Conservation (phyloP, 208 protist species). For the Wallacemonas sp. region DNA sequence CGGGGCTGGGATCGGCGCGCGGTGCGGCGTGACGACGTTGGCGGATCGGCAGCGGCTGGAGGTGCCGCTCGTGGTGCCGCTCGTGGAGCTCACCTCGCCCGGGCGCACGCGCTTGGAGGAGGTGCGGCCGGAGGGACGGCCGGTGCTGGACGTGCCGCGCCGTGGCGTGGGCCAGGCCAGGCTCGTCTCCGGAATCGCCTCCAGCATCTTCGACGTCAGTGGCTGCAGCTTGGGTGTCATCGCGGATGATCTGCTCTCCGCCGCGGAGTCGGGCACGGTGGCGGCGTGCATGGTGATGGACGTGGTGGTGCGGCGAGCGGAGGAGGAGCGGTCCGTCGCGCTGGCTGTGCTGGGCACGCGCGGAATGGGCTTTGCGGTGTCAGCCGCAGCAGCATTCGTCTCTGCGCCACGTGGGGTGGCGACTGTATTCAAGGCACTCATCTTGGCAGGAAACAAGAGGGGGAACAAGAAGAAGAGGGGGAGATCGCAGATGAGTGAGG, state of each 20-base stretch:
- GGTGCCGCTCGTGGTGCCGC: constrained; percentile 8
- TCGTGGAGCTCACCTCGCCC: not conserved
- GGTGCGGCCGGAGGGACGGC: constrained; percentile 5
- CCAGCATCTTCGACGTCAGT: constrained; percentile 8
- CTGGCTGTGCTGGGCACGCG: not conserved
- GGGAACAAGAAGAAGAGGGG: not conserved
- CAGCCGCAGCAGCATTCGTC: not conserved
- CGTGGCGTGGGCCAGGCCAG: constrained; percentile 10
- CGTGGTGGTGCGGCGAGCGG: constrained; percentile 10
- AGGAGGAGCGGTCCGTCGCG: not conserved
- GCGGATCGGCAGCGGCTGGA: constrained; percentile 12
- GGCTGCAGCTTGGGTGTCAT: constrained; percentile 13
- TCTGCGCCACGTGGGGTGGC: not conserved
- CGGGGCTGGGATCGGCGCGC: constrained; percentile 1
- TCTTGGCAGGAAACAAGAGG: not conserved
- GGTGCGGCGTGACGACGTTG: constrained; percentile 10
- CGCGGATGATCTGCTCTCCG: not conserved
- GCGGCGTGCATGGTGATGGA: constrained; percentile 14
- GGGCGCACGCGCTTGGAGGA: not conserved
- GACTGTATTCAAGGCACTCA: too few species aligned
- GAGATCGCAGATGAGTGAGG: too few species aligned
- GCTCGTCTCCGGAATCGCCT: constrained; percentile 5
- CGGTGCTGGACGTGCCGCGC: constrained; percentile 4
- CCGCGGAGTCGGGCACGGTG: not conserved
- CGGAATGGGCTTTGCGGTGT: not conserved